These are phyloP conservation scores for Ophiosphaerella herpotricha DNA, from an alignment of 2,329 filamentous ascomycete genomes.

Conservation along the genomic window DNA sequence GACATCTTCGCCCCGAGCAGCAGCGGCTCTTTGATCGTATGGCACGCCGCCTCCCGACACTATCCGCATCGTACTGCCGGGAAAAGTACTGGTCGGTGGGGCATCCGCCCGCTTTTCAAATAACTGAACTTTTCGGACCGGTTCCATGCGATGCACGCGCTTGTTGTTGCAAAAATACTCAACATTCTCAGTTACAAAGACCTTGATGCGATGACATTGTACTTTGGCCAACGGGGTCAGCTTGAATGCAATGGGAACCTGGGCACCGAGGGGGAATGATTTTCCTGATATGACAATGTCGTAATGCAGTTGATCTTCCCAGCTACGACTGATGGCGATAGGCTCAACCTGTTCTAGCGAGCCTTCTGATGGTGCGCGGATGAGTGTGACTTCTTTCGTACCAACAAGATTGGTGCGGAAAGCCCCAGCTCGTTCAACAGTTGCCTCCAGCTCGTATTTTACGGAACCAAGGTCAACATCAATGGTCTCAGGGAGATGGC, in stretches of 20 bases:
- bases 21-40: slow-evolving; percentile 62
- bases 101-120: slow-evolving; percentile 88
- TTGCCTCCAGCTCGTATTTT: slow-evolving; percentile 84
- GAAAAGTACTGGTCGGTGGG: slow-evolving; percentile 72
- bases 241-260: slow-evolving; percentile 92
- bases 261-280: slow-evolving; percentile 85
- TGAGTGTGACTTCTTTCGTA: slow-evolving; percentile 78
- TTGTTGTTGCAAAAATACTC: slow-evolving; percentile 90
- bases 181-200: slow-evolving; percentile 86
- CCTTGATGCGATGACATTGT: slow-evolving; percentile 89
- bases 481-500: slow-evolving; percentile 79
- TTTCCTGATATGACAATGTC: slow-evolving; percentile 96
- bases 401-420: slow-evolving; percentile 89
- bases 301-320: slow-evolving; percentile 95
- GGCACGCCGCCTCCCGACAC: slow-evolving; percentile 80
- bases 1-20: slow-evolving; percentile 61
- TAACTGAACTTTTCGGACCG: slow-evolving; percentile 79
- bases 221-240: slow-evolving; percentile 91
- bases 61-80: slow-evolving; percentile 75
- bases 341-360: slow-evolving; percentile 90
- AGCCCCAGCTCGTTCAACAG: slow-evolving; percentile 82
- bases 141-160: slow-evolving; percentile 82
- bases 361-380: slow-evolving; percentile 83
- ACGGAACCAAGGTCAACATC: slow-evolving; percentile 85
- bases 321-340: slow-evolving; percentile 89